These are phyloP conservation scores for Tylopilus orsonianus DNA, from an alignment of 1,284 basidiomycete species.

Conservation along the genomic window DNA sequence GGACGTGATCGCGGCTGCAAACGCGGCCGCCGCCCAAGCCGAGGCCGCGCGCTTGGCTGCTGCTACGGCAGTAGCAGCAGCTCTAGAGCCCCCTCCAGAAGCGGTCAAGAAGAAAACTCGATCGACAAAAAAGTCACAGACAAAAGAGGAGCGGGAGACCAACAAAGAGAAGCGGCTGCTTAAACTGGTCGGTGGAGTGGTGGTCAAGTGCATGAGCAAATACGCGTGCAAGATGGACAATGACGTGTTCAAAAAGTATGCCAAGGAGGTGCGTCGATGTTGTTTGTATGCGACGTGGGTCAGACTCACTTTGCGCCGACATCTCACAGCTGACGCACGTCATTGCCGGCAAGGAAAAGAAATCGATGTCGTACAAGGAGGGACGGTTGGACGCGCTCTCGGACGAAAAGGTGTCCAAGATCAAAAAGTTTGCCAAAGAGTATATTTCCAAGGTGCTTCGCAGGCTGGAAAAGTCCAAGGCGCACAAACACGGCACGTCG, in stretches of 20 bases:
- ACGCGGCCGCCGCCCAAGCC: conserved; percentile 42
- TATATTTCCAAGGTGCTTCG: conserved; percentile 73
- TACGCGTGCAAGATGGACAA: conserved; percentile 79
- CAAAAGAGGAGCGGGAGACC: conserved; percentile 59
- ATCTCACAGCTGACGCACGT: conserved; percentile 65
- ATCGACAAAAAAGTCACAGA: conserved; percentile 43
- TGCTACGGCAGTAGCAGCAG: conserved; percentile 27
- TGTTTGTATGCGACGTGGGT: background rate
- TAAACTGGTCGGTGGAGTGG: conserved; percentile 85
- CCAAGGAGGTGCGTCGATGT: conserved; percentile 75
- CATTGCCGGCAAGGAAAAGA: conserved; percentile 93
- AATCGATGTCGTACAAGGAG: conserved; percentile 73
- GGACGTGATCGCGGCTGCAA: conserved; percentile 50
- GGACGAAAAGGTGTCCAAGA: conserved; percentile 86
- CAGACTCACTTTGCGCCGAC: background rate
- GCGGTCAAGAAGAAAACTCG: conserved; percentile 35
- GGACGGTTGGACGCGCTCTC: conserved; percentile 73
- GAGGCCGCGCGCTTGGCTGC: conserved; percentile 38
- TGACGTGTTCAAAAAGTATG: conserved; percentile 92
- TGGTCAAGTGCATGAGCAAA: conserved; percentile 91
- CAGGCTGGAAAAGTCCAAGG: conserved; percentile 56
- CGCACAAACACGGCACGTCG: conserved; percentile 17
- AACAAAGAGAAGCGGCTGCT: conserved; percentile 81
- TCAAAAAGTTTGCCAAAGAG: conserved; percentile 92
- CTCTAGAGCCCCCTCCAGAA: conserved; percentile 14